These are phyloP conservation scores for Tolypocladium paradoxum DNA, from an alignment of 2,329 filamentous ascomycete genomes.

Conservation along the genomic window DNA sequence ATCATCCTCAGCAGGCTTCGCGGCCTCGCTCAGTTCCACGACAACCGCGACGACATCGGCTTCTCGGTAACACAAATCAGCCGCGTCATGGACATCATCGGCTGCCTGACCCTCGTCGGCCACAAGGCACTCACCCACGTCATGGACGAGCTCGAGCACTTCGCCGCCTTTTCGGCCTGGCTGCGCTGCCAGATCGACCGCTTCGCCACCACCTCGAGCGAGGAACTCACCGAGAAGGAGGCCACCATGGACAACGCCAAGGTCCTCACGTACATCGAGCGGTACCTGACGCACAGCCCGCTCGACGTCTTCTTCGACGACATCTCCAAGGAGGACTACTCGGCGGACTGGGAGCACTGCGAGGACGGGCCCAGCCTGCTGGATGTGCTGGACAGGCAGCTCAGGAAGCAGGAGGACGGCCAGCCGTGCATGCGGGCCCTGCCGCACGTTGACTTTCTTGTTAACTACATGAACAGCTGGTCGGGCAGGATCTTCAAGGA, in stretches of 20 bases:
- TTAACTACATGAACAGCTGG: constrained; percentile 44
- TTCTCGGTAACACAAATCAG: constrained; percentile 54
- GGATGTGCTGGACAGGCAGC: constrained; percentile 37
- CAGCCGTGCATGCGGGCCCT: constrained; percentile 39
- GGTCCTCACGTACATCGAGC: constrained; percentile 68
- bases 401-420: constrained; percentile 34
- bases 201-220: constrained; percentile 50
- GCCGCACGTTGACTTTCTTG: constrained; percentile 53
- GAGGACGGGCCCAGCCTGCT: constrained; percentile 35
- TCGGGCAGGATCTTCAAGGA: constrained; percentile 53
- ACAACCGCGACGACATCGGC: constrained; percentile 53
- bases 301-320: constrained; percentile 50
- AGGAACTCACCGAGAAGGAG: constrained; percentile 70
- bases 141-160: constrained; percentile 69
- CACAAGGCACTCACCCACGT: constrained; percentile 62
- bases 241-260: constrained; percentile 62
- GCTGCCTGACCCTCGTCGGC: constrained; percentile 63
- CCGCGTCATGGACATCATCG: constrained; percentile 57
- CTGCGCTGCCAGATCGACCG: constrained; percentile 73
- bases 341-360: constrained; percentile 31
- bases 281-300: constrained; percentile 55
- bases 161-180: constrained; percentile 72
- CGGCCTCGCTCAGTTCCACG: constrained; percentile 73
- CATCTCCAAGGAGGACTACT: constrained; percentile 38
- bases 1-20: constrained; percentile 74